Evolutionary conservation across 1,284 basidiomycete genomes (phyloP).

Genomic region (Ceratobasidium sp.): DNA sequence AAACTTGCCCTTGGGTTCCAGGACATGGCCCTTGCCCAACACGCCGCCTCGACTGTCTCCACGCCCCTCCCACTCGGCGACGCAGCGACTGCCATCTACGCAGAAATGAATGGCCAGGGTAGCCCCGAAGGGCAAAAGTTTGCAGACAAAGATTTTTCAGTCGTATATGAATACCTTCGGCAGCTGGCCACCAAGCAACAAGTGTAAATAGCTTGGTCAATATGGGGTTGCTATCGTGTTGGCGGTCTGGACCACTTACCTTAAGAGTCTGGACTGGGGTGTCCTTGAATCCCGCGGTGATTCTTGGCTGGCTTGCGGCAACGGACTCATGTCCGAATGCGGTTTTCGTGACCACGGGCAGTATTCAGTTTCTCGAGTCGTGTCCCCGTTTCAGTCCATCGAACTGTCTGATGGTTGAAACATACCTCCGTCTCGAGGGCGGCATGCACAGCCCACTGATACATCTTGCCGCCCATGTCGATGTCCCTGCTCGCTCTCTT

Average conservation of each 20-base stretch:
- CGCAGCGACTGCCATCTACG: conserved; percentile 70
- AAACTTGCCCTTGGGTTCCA: conserved; percentile 52
- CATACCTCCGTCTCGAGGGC: neutral
- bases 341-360: too few relatives aligned
- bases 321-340: too few relatives aligned
- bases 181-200: conserved; percentile 17
- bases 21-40: conserved; percentile 83
- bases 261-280: neutral
- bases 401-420: conserved; percentile 9
- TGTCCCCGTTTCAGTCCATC: conserved; percentile 3
- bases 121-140: conserved; percentile 67
- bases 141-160: conserved; percentile 79
- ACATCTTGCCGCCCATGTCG: neutral
- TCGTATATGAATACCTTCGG: conserved; percentile 73
- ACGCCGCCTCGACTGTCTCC: conserved; percentile 64
- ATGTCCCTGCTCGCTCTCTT: too few relatives aligned
- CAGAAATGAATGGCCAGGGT: conserved; percentile 64
- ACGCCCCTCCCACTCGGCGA: conserved; percentile 72
- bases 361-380: too few relatives aligned
- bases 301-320: too few relatives aligned
- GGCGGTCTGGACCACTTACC: conserved; percentile 9
- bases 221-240: neutral
- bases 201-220: conserved; percentile 34
- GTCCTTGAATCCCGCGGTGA: too few relatives aligned
- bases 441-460: neutral